These are phyloP conservation scores for Talaromyces ruber DNA, from an alignment of 495 filamentous ascomycete genomes.

Conservation along the genomic window DNA sequence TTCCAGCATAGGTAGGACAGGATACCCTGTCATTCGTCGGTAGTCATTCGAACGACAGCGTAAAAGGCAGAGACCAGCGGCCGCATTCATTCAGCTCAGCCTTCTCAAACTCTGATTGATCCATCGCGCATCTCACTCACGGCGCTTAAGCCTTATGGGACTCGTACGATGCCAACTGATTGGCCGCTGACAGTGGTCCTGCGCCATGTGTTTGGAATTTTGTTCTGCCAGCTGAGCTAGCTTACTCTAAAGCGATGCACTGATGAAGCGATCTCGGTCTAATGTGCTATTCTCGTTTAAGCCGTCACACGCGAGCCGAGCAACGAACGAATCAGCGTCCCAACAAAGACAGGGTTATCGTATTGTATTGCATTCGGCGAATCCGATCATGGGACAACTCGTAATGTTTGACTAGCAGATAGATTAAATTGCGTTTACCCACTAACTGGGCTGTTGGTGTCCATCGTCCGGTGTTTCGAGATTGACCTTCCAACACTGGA, in stretches of 20 bases:
- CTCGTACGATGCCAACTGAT: not conserved
- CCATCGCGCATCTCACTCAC: not conserved
- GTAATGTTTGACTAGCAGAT: not conserved
- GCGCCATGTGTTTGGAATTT: not conserved
- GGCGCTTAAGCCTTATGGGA: not conserved
- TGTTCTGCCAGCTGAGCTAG: not conserved
- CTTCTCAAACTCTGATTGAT: conserved; percentile 1
- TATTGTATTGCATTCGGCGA: not conserved
- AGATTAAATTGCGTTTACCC: not conserved
- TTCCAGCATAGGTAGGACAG: not conserved
- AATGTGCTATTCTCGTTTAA: not conserved
- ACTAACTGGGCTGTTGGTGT: not conserved
- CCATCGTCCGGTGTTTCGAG: not conserved
- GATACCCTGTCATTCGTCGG: not conserved
- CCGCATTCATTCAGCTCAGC: not conserved
- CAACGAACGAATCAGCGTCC: not conserved
- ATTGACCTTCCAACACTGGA: not conserved
- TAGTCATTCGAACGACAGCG: not conserved
- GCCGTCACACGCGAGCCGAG: not conserved
- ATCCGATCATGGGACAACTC: not conserved
- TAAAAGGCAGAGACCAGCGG: not conserved
- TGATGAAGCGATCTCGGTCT: not conserved
- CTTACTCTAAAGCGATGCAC: not conserved
- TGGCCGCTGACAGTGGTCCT: not conserved
- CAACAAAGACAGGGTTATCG: not conserved